phyloP scores from a whole-genome alignment of 2,329 filamentous ascomycete species.

The Lachnellula occidentalis region DNA sequence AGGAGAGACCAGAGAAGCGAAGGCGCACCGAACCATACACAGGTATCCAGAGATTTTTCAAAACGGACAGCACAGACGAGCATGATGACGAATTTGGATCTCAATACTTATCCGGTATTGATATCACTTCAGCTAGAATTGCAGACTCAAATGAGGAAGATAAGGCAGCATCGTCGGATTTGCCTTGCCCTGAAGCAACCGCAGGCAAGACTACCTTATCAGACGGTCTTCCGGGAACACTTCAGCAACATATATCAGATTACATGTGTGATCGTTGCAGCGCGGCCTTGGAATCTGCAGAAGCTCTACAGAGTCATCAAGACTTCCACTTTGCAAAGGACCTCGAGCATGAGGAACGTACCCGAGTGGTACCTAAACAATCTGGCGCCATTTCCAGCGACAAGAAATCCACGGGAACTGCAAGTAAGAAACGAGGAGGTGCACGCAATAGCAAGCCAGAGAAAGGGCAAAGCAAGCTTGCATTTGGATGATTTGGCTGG shows the following conservation, averaged over 20 bases:
- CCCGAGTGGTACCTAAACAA: constrained; percentile 18
- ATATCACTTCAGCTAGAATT: constrained; percentile 12
- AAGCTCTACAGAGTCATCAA: constrained; percentile 67
- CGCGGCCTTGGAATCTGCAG: constrained; percentile 49
- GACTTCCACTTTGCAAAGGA: constrained; percentile 96
- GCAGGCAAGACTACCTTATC: constrained; percentile 14
- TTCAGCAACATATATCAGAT: constrained; percentile 34
- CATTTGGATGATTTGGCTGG: constrained; percentile 38
- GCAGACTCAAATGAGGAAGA: constrained; percentile 7
- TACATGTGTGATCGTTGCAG: constrained; percentile 61
- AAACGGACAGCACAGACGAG: constrained; percentile 24
- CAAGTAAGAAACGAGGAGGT: constrained; percentile 25
- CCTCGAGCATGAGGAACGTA: constrained; percentile 51
- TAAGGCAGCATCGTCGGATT: constrained; percentile 8
- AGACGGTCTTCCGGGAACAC: constrained; percentile 23
- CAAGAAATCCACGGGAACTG: constrained; percentile 30
- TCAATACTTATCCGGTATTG: constrained; percentile 16
- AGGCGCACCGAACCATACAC: constrained; percentile 23
- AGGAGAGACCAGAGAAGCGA: constrained; percentile 29
- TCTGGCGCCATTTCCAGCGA: constrained; percentile 7
- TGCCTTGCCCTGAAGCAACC: constrained; percentile 27
- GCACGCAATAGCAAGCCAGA: constrained; percentile 33
- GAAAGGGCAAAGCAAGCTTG: constrained; percentile 55
- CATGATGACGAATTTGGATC: constrained; percentile 28
- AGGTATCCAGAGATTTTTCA: constrained; percentile 30